Evolutionary conservation across 176 grass and related monocot genomes (phyloP).

Genomic region (Eleusine coracana): DNA sequence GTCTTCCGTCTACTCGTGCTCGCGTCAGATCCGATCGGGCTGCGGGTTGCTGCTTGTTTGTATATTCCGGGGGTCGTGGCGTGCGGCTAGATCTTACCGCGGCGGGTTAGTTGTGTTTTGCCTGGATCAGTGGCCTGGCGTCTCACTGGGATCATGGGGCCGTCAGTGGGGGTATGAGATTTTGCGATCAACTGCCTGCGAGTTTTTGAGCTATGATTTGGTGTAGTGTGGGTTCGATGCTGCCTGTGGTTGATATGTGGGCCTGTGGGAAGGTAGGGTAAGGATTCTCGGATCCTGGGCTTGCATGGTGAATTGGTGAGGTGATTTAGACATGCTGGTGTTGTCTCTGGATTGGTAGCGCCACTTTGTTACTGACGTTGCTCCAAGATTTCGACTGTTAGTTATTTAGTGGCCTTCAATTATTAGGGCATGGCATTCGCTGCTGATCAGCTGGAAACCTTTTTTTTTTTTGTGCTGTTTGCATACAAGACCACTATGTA

Average conservation of each 20-base stretch:
- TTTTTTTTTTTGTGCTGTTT: background rate
- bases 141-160: background rate
- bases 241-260: background rate
- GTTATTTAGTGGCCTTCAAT: background rate
- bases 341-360: background rate
- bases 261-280: background rate
- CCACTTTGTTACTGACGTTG: background rate
- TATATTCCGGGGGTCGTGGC: background rate
- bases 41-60: background rate
- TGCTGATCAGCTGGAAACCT: slow-evolving; percentile 3
- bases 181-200: background rate
- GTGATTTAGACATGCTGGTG: background rate
- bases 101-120: background rate
- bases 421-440: background rate
- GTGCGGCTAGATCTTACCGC: slow-evolving; percentile 34
- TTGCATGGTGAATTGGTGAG: slow-evolving; percentile 11
- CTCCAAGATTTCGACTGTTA: background rate
- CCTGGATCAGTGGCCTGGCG: slow-evolving; percentile 20
- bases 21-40: slow-evolving; percentile 30
- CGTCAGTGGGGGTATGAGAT: background rate
- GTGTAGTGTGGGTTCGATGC: slow-evolving; percentile 10
- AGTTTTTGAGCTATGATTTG: slow-evolving; percentile 3
- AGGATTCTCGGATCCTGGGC: background rate
- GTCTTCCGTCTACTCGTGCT: background rate
- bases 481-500: background rate